Evolutionary conservation across 306 rosid genomes (phyloP).

Genomic region (Sechiopsis laciniata): DNA sequence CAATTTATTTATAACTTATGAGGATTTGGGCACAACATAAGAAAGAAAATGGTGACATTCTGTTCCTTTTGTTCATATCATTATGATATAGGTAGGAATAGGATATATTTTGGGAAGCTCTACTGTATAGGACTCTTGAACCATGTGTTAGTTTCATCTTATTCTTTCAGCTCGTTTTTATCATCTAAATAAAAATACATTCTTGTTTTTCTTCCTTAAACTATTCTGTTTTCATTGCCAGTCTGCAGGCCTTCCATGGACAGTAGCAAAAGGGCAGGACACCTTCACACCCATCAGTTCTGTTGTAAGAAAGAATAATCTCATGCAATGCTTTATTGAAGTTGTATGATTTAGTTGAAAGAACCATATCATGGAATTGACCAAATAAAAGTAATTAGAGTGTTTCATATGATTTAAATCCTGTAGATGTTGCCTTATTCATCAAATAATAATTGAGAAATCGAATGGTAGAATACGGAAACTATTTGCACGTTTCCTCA

Average conservation of each 20-base stretch:
- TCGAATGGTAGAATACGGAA: neutral
- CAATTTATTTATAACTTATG: neutral
- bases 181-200: neutral
- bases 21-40: neutral
- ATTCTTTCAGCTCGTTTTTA: no score
- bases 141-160: no score
- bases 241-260: conserved; percentile 99
- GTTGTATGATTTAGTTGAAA: neutral
- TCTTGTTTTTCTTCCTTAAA: conserved; percentile 13
- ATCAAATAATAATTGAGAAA: neutral
- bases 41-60: conserved; percentile 4
- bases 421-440: neutral
- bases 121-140: neutral
- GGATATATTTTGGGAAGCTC: neutral
- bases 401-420: neutral
- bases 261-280: conserved; percentile 84
- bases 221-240: conserved; percentile 22
- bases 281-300: conserved; percentile 92
- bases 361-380: neutral
- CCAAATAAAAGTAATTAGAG: neutral
- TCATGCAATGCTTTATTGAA: neutral
- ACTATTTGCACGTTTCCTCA: neutral
- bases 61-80: neutral
- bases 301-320: conserved; percentile 44
- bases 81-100: neutral